Percentiles rank a stretch among this genome's conserved stretches.
phyloP scores from a whole-genome alignment of 306 rosid species.

The Oxytropis ochrocephala region DNA sequence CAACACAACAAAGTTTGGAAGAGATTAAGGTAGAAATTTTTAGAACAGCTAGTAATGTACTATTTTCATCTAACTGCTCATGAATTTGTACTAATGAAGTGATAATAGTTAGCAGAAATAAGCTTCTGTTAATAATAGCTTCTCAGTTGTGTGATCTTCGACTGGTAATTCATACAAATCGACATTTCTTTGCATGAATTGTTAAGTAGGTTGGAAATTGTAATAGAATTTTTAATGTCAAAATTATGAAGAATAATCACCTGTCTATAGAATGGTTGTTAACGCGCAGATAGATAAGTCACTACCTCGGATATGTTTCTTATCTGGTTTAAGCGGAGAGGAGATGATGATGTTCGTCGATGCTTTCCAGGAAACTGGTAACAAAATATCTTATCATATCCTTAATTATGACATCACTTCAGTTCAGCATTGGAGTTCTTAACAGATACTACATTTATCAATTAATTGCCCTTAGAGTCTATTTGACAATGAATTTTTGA shows the following conservation, averaged over 20 bases:
- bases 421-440: background rate
- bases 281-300: slow-evolving; percentile 54
- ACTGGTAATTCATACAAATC: background rate
- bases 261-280: background rate
- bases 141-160: background rate
- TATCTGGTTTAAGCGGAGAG: slow-evolving; percentile 89
- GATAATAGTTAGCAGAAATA: background rate
- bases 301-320: slow-evolving; percentile 89
- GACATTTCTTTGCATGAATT: background rate
- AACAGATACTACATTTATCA: background rate
- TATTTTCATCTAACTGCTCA: slow-evolving; percentile 1
- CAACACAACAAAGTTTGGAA: slow-evolving; percentile 51
- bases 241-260: background rate
- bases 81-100: background rate
- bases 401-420: background rate
- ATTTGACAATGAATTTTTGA: background rate
- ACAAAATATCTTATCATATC: background rate
- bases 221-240: background rate
- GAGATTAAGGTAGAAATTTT: slow-evolving; percentile 47
- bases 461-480: background rate
- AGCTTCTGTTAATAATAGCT: background rate
- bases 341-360: slow-evolving; percentile 97
- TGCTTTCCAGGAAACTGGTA: slow-evolving; percentile 85
- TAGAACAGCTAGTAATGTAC: slow-evolving; percentile 1
- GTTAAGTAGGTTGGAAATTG: background rate